A percentile compares a stretch with the other conserved stretches of the same genome.
Conservation (phyloP, 176 grass and related monocot species). For the Ampelocalamus luodianensis region DNA sequence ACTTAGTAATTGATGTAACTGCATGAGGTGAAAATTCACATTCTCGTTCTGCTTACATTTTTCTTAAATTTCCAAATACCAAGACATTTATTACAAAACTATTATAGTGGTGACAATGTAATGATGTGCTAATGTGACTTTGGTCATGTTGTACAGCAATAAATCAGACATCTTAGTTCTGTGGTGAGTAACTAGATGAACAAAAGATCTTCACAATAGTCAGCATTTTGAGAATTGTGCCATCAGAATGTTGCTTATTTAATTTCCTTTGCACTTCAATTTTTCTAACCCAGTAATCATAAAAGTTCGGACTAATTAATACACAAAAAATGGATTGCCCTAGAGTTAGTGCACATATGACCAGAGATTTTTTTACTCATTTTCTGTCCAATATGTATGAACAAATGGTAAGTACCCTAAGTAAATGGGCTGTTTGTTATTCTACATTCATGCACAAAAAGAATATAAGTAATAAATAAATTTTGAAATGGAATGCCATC, state of each 20-base stretch:
- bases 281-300: not conserved
- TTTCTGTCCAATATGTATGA: not conserved
- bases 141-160: not conserved
- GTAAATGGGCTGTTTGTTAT: not conserved
- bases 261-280: not conserved
- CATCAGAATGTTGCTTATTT: not conserved
- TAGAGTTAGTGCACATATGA: not conserved
- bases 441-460: too few species aligned
- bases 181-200: not conserved
- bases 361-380: not conserved
- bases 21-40: not conserved
- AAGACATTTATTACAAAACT: not conserved
- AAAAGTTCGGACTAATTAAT: not conserved
- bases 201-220: not conserved
- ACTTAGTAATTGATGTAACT: conserved; percentile 22
- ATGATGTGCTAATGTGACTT: not conserved
- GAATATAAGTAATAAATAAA: not conserved
- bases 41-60: not conserved
- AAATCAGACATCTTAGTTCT: not conserved
- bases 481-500: not conserved
- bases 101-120: not conserved
- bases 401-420: not conserved
- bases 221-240: not conserved
- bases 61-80: conserved; percentile 4
- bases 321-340: not conserved